Evolutionary conservation across 225 moss, liverwort and hornwort genomes (phyloP).

Genomic region (Thuidium tamariscinum): DNA sequence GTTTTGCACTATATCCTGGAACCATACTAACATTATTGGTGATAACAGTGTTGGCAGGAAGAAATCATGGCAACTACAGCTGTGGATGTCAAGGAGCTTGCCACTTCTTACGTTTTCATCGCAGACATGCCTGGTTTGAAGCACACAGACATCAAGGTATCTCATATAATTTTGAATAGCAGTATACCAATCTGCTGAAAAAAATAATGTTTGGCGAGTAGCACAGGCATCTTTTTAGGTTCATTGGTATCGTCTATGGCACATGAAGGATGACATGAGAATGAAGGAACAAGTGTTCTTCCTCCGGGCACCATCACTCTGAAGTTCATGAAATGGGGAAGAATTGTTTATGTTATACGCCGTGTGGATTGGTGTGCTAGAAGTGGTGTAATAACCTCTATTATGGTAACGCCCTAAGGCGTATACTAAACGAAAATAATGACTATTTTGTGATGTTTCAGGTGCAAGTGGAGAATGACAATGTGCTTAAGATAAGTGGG

Average conservation of each 20-base stretch:
- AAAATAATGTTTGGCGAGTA: neutral
- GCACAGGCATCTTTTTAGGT: neutral
- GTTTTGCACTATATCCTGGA: neutral
- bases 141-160: conserved; percentile 69
- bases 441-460: neutral
- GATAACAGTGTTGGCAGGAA: conserved; percentile 3
- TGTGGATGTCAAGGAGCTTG: conserved; percentile 78
- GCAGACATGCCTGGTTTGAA: conserved; percentile 73
- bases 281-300: neutral
- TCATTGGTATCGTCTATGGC: neutral
- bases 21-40: neutral
- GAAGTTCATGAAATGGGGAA: neutral
- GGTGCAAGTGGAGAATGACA: conserved; percentile 82
- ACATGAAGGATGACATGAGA: neutral
- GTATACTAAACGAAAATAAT: neutral
- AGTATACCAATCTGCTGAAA: neutral
- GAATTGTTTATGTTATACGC: neutral
- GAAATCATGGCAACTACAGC: conserved; percentile 51
- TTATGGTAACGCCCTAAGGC: neutral
- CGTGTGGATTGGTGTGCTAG: neutral
- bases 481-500: conserved; percentile 61
- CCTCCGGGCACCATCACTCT: neutral
- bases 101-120: conserved; percentile 45
- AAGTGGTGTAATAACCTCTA: neutral
- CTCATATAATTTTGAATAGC: neutral